These are phyloP conservation scores for Maudiozyma humilis DNA, from an alignment of 1,139 yeast species.

Conservation along the genomic window DNA sequence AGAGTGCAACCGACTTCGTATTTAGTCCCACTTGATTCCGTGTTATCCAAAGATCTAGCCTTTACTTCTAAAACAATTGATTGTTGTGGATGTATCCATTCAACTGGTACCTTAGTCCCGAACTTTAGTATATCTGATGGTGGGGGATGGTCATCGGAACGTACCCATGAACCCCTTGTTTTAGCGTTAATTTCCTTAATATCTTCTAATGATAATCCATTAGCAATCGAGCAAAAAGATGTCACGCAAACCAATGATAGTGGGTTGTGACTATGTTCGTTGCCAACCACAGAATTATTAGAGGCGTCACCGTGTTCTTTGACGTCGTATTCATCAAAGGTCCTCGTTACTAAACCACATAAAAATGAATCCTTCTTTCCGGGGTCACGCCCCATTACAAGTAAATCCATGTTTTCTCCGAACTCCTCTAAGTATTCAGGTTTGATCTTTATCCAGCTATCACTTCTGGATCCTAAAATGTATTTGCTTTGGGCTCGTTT, in stretches of 20 bases:
- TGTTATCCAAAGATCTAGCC: conserved; percentile 61
- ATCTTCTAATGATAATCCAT: conserved; percentile 67
- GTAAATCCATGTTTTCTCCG: conserved; percentile 77
- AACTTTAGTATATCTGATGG: conserved; percentile 43
- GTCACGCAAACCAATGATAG: conserved; percentile 32
- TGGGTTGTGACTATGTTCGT: conserved; percentile 3
- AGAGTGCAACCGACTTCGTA: conserved; percentile 66
- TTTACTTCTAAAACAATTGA: conserved; percentile 79
- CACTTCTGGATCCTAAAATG: conserved; percentile 48
- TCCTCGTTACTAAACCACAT: conserved; percentile 52
- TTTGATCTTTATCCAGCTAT: conserved; percentile 76
- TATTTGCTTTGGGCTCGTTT: conserved; percentile 59
- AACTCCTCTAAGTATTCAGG: conserved; percentile 84
- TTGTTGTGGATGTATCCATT: conserved; percentile 73
- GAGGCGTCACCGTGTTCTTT: conserved; percentile 9
- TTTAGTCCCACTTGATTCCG: conserved; percentile 35
- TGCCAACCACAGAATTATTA: neutral
- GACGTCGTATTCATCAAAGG: neutral
- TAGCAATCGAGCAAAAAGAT: conserved; percentile 75
- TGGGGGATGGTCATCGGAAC: conserved; percentile 34
- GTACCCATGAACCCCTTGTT: conserved; percentile 58
- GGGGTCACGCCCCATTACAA: conserved; percentile 68
- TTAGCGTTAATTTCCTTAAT: conserved; percentile 49
- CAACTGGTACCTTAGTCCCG: conserved; percentile 55
- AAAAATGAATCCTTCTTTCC: conserved; percentile 69